Evolutionary conservation across 495 filamentous ascomycete genomes (phyloP), one percentile per base, ranked within the genome.

Genomic region (Penicillium nucicola): DNA sequence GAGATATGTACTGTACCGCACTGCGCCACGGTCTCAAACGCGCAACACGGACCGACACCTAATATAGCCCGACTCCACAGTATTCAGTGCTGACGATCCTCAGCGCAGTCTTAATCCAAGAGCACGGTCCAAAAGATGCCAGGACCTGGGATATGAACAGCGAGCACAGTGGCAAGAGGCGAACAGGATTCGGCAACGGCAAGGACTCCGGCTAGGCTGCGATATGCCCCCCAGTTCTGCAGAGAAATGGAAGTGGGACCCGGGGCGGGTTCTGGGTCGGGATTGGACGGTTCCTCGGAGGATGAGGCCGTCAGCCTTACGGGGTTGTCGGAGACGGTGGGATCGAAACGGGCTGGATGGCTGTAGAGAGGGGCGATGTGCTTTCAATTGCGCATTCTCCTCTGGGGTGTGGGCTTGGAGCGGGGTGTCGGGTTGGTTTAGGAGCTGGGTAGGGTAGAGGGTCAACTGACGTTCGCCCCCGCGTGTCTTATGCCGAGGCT

Each of bases 231-330:
- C 37, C 50, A 48, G 44, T 53, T 52, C 53, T 56, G 61, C 61
- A 51, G 34, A 45, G 32, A 28, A 45, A 48, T 49, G 49, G 54
- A 33, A 48, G 48, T 50, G 48, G 48, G 58, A 60, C 50, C 54
- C 25, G 25, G 52, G 28, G 33, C 50, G 48, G 50, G 45, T 34
- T 18, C 48, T 61, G 55, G 48, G 55, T 61, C 58, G 48, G 55
- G 58, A 64, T 64, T 58, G 52, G 52, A 53, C 52, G 40, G 47
- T 28, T 40, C 20, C 37, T 56, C 58, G 61, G 61, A 56, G 49
- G 18, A 32, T 31, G n/a, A 53, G 52, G 34, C 55, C 52, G 55
- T 58, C 46, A 58, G 55, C 55, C 58, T 55, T 64, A 53, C 33
- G 33, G 35, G 32, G 45, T 49, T 45, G 32, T 14, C 14, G 14